Conservation (phyloP, 1,284 basidiomycete species). For the Puccinia coronata region DNA sequence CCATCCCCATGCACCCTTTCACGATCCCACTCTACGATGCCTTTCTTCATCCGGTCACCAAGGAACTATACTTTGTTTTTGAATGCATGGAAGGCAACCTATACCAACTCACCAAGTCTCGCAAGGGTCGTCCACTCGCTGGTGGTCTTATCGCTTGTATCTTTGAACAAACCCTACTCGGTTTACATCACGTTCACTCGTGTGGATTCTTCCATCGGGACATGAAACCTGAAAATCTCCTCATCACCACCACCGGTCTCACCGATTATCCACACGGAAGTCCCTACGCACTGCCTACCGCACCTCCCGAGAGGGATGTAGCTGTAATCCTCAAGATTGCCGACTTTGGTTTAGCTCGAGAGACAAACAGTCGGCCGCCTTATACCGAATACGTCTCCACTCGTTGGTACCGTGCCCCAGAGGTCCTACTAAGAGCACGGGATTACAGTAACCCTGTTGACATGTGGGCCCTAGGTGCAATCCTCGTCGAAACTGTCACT, state of each 20-base stretch:
- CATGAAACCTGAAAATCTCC: constrained; percentile 99
- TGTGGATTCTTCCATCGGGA: constrained; percentile 98
- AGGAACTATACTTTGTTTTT: constrained; percentile 98
- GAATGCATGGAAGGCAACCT: constrained; percentile 99
- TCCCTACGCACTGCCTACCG: constrained; percentile 53
- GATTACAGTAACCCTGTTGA: constrained; percentile 97
- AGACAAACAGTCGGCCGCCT: constrained; percentile 82
- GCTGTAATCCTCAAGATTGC: constrained; percentile 96
- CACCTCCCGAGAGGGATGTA: constrained; percentile 78
- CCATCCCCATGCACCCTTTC: constrained; percentile 91
- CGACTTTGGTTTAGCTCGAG: constrained; percentile 94
- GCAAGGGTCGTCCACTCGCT: constrained; percentile 88
- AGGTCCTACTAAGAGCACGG: constrained; percentile 84
- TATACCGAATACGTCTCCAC: constrained; percentile 99
- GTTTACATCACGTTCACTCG: constrained; percentile 87
- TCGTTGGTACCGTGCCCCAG: constrained; percentile 97
- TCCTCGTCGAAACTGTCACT: constrained; percentile 94
- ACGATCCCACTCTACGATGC: constrained; percentile 99
- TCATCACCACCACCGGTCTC: constrained; percentile 97
- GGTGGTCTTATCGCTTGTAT: constrained; percentile 93
- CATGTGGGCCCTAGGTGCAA: constrained; percentile 98
- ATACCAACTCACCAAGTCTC: constrained; percentile 96
- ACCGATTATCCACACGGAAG: constrained; percentile 74
- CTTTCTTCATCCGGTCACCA: constrained; percentile 86
- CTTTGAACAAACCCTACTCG: constrained; percentile 85